These are phyloP conservation scores for Aureobasidium melanogenum DNA, from an alignment of 2,329 filamentous ascomycete species.

Conservation along the genomic window DNA sequence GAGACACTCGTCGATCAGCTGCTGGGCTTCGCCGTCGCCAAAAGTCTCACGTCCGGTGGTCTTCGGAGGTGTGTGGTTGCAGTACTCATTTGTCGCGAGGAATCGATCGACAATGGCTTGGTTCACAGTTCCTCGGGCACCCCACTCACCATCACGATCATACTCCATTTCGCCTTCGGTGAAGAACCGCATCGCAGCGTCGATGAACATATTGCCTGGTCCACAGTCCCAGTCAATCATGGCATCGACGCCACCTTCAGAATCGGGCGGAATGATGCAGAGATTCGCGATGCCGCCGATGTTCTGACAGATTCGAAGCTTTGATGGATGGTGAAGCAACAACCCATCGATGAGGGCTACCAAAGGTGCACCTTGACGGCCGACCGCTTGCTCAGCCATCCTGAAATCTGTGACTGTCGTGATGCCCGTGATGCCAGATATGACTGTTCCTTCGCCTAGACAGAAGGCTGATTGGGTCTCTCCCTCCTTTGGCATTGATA, in stretches of 20 bases:
- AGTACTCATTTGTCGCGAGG: neutral
- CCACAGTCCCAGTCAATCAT: slow-evolving; percentile 16
- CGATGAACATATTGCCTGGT: slow-evolving; percentile 21
- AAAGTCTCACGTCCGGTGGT: neutral
- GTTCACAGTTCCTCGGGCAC: neutral
- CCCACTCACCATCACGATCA: neutral
- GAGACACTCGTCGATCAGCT: neutral
- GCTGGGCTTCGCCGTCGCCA: neutral
- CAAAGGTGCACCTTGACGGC: slow-evolving; percentile 20
- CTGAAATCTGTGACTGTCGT: slow-evolving; percentile 20
- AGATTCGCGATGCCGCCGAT: slow-evolving; percentile 22
- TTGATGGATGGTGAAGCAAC: slow-evolving; percentile 15
- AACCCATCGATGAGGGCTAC: slow-evolving; percentile 20
- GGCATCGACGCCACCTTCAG: slow-evolving; percentile 13
- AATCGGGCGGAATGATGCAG: slow-evolving; percentile 16
- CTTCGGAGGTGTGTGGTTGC: neutral
- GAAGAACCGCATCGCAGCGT: slow-evolving; percentile 19
- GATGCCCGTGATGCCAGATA: slow-evolving; percentile 20
- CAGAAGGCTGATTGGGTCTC: slow-evolving; percentile 18
- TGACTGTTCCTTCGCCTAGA: slow-evolving; percentile 18
- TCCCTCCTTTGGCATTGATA: slow-evolving; percentile 18
- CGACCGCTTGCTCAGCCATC: slow-evolving; percentile 20
- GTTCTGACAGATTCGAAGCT: slow-evolving; percentile 19
- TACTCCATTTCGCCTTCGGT: slow-evolving; percentile 18
- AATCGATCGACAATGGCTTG: neutral